Base-by-base conservation (phyloP, 306 rosid species). In the Senna tora region DNA sequence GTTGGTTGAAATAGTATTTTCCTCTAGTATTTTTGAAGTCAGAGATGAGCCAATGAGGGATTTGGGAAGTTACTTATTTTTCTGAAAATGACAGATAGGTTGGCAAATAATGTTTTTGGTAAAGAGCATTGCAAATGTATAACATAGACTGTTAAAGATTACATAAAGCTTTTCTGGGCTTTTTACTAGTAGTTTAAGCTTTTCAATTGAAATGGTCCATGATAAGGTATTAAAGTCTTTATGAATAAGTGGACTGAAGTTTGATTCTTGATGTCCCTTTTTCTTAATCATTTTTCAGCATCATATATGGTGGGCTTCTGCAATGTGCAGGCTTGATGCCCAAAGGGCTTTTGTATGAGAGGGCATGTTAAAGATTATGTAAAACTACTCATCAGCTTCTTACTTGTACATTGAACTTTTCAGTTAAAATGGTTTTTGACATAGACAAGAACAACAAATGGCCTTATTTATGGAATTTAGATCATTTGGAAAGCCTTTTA, bases 401-500 rank as follows among this genome's bases (percentile, higher is more conserved):
- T 25, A 41, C 46, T 41, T 41, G 10, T 41, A 41, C 14, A 2
- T 39, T 41, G 11, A 41, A 13, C 46, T 41, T 45, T 45, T 45
- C 16, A 14, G 15, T 45, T 4, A 5, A 45, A 45, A 45, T 45
- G 17, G 50, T 45, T 14, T 14, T 45, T 45, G 17, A 45, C 50
- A 13, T 45, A 14, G n/a, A 54, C 34, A 54, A 5, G 8, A 34
- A 54, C 33, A 54, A 22, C 39, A 21, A 4, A 21, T 54, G 22
- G 30, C n/a, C 4, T 22, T 54, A 21, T 54, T 11, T 8, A 22
- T 21, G 11, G 19, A 10, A 1, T 20, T 52, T 5, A 19, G 32
- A 52, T 52, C 20, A 32, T 55, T 5, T 39, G 52, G 65, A 52
- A 55, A 69, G 30, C 58, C 5, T 50, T 50, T 50, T 50, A 32